Percentiles rank a stretch among this genome's conserved stretches.
These are phyloP conservation scores for Microbotryomycetes sp. DNA, from an alignment of 1,284 basidiomycete genomes.

Conservation along the genomic window DNA sequence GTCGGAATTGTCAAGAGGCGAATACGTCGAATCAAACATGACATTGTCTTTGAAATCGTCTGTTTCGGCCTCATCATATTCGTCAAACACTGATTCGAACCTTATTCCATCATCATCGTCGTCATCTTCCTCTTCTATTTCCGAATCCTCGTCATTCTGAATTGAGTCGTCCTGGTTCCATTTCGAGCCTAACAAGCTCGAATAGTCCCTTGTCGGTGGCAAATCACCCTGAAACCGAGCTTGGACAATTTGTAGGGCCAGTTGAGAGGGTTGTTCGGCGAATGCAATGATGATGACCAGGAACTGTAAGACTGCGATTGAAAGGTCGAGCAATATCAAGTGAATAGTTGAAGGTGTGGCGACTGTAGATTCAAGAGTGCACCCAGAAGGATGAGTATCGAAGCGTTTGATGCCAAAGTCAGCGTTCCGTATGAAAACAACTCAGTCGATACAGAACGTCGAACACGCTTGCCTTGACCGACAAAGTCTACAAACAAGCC, in stretches of 20 bases:
- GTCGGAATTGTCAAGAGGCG: too few species aligned
- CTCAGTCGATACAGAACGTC: background rate
- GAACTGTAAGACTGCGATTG: background rate
- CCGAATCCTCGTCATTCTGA: background rate
- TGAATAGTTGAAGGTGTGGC: background rate
- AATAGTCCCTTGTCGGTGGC: background rate
- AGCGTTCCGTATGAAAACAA: slow-evolving; percentile 8
- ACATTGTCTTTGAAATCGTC: background rate
- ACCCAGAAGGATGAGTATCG: background rate
- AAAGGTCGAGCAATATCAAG: background rate
- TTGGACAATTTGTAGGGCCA: background rate
- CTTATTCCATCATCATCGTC: background rate
- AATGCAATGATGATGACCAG: background rate
- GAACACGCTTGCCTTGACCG: slow-evolving; percentile 13
- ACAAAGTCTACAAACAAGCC: slow-evolving; percentile 21
- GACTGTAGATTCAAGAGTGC: background rate
- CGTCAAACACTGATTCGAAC: too few species aligned
- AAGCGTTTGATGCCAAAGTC: slow-evolving; percentile 30
- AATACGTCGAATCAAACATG: background rate
- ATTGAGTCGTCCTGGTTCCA: too few species aligned
- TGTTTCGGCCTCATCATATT: too few species aligned
- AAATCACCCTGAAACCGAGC: background rate
- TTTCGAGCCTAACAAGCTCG: background rate
- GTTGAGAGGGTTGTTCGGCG: background rate
- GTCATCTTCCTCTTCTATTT: background rate